Base-by-base conservation (phyloP, 306 rosid genomes). In the Neltuma alba region DNA sequence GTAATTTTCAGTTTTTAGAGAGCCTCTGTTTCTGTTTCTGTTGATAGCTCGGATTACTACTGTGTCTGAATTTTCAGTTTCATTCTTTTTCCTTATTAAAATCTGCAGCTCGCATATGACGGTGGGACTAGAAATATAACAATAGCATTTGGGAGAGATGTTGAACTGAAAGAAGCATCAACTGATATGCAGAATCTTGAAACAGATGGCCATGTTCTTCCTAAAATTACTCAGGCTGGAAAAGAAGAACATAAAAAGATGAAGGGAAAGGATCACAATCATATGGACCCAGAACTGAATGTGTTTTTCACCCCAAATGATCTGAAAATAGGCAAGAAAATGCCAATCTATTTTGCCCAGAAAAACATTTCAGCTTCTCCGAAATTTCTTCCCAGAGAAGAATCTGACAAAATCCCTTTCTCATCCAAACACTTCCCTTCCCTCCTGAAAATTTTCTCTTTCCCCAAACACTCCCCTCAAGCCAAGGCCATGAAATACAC, bases 281-380 rank as follows among this genome's bases (percentile, higher is more conserved):
- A 85, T 36, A 65, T 87, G 82, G 86, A 84, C 18, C 89, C 87
- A 42, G 86, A 84, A 76, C 16, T 84, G 66, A 61, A 85, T 64
- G 89, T 89, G 61, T 91, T 89, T 82, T 93, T 93, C 91, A 86
- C 75, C 12, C 86, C 88, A 62, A 75, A n/a, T 28, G 91, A 93
- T 85, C 57, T 93, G 25, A 62, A 70, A 27, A 72, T 79, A 33
- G 91, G 95, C 25, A 87, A 90, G 73, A 75, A 52, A 58, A 85
- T 89, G 91, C 88, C 88, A 0, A 79, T 91, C 13, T 85, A 89
- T 81, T 91, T 93, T 50, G 78, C 87, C 7, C 75, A 70, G 57
- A 84, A 78, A 50, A 70, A 76, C 54, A 83, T 81, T 48, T 89
- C 93, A 72, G 45, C 66, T 11, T 81, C 92, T 41, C 93, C 95